Evolutionary conservation across 176 grass and related monocot species (phyloP), one percentile per base, ranked within the genome.

Genomic region (Canna indica): DNA sequence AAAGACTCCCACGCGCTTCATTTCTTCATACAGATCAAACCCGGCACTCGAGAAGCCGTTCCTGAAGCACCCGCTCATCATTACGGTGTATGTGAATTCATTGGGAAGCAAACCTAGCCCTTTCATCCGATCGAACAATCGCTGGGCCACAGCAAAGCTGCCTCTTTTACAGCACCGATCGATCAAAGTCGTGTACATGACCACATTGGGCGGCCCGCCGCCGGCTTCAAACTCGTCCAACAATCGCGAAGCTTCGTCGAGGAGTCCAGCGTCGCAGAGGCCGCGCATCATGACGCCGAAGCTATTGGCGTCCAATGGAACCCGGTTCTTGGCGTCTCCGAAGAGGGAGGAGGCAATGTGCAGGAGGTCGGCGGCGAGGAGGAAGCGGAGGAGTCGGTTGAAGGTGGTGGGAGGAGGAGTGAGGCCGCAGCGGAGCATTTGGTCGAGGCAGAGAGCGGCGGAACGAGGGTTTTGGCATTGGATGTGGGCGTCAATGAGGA

Each of bases 61-160:
- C 7, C 71, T 67, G 64, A 94, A 84, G 76, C 76, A 86, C 0
- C 86, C 90, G 45, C 84, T 82, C 44, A 94, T 86, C 65, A 90
- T 58, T 5, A 82, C 81, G 12, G 86, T 89, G 84, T 86, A 87
- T 2, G 86, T 86, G 67, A 94, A 68, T 73, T 86, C 86, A 38
- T 89, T 89, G 0, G 86, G 83, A 24, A 47, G 4, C 76, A 89
- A 36, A 3, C 75, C 83, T 31, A 79, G 2, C 47, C 67, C 70
- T 34, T 71, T 76, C 73, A 90, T 94, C 25, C 68, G 38, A 54
- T 84, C 81, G 79, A 94, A 90, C 75, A 90, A 58, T 66, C 76
- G 76, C 35, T 64, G 61, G 1, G 85, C 81, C 18, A 52, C 76
- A 7, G 58, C 69, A n/a, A 77, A 53, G 64, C 86, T 69, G 68